phyloP scores from a whole-genome alignment of 2,329 filamentous ascomycete genomes.

The Penicillium sp. region DNA sequence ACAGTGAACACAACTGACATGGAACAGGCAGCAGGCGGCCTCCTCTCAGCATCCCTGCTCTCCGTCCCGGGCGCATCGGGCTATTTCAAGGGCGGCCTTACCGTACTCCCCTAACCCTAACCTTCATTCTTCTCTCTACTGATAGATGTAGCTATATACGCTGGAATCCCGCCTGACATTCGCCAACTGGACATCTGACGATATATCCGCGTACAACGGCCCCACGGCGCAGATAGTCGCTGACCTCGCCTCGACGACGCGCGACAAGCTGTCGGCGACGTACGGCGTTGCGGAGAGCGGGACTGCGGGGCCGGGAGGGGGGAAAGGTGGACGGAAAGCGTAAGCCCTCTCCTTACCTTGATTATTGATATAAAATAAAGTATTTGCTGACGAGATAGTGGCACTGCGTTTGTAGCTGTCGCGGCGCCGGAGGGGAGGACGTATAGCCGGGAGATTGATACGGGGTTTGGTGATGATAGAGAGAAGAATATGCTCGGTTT shows the following conservation, averaged over 20 bases:
- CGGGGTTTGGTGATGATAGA: conserved; percentile 51
- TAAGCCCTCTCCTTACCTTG: conserved; percentile 21
- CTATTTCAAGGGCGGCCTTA: conserved; percentile 55
- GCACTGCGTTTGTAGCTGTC: conserved; percentile 46
- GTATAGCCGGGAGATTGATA: conserved; percentile 54
- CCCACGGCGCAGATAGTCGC: conserved; percentile 57
- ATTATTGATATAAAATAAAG: not conserved
- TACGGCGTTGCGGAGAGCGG: conserved; percentile 59
- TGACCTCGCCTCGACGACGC: conserved; percentile 54
- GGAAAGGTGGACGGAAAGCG: conserved; percentile 53
- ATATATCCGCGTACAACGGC: conserved; percentile 53
- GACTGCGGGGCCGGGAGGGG: conserved; percentile 62
- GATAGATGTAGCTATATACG: conserved; percentile 49
- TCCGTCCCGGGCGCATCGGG: conserved; percentile 55
- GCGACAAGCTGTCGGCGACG: conserved; percentile 53
- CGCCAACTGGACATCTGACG: conserved; percentile 57
- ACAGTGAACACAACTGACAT: not conserved
- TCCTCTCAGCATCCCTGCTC: conserved; percentile 58
- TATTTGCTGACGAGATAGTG: not conserved
- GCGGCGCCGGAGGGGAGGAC: conserved; percentile 47
- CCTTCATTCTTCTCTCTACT: not conserved
- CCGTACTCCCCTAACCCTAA: not conserved
- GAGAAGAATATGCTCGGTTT: conserved; percentile 62
- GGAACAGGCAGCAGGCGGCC: conserved; percentile 55
- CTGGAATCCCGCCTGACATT: conserved; percentile 55